Conservation (phyloP, 495 filamentous ascomycete species). For the Penicillium roqueforti region DNA sequence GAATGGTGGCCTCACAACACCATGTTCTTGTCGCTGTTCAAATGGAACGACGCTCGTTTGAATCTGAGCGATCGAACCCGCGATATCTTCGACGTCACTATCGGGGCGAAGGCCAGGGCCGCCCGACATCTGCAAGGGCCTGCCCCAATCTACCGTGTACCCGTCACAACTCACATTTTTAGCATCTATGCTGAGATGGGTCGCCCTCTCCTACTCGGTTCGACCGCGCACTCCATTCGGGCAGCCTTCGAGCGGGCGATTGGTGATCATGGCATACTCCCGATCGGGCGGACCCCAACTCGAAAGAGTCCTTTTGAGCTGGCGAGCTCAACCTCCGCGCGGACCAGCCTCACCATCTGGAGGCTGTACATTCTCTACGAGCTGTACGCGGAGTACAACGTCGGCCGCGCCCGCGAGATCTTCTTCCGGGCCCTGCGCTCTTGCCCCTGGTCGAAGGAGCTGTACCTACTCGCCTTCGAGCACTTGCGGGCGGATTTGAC, state of each 20-base stretch:
- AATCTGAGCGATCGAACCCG: constrained; percentile 71
- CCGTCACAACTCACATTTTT: constrained; percentile 54
- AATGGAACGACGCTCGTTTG: constrained; percentile 64
- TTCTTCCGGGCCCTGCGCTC: constrained; percentile 48
- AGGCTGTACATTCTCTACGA: constrained; percentile 61
- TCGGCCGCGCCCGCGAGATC: constrained; percentile 43
- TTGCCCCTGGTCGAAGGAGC: constrained; percentile 74
- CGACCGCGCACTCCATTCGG: constrained; percentile 57
- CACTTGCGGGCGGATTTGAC: constrained; percentile 36
- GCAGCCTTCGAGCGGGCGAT: constrained; percentile 71
- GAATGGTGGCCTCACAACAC: constrained; percentile 69
- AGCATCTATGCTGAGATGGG: constrained; percentile 62
- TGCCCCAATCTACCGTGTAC: constrained; percentile 23
- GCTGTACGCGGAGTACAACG: constrained; percentile 27
- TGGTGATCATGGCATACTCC: constrained; percentile 17
- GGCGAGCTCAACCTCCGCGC: not conserved
- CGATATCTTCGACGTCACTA: constrained; percentile 28
- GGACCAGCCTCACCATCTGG: constrained; percentile 55
- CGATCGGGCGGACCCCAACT: constrained; percentile 1
- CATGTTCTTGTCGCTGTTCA: constrained; percentile 66
- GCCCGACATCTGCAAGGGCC: constrained; percentile 33
- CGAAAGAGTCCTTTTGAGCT: not conserved
- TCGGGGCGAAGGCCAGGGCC: not conserved
- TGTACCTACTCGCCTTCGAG: constrained; percentile 60
- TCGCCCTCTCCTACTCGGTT: constrained; percentile 38